Evolutionary conservation across 1,284 basidiomycete genomes (phyloP).

Genomic region (Austroboletus niveus): DNA sequence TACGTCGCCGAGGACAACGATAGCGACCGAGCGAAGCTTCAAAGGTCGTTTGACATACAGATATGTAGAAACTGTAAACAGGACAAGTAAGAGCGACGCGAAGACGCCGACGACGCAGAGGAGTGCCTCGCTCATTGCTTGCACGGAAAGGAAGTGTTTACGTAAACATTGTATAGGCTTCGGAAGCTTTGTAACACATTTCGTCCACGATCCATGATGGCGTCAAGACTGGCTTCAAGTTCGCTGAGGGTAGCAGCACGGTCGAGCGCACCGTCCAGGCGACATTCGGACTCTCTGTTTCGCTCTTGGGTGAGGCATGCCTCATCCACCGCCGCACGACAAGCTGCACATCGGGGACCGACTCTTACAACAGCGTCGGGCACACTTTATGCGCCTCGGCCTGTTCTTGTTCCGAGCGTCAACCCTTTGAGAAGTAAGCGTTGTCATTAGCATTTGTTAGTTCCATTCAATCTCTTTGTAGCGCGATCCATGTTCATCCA

Average conservation of each 20-base stretch:
- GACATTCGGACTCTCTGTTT: conserved; percentile 6
- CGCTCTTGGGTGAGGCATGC: conserved; percentile 26
- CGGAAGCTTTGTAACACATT: background rate
- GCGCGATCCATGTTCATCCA: conserved; percentile 95
- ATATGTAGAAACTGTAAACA: conserved; percentile 21
- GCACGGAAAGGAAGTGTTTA: conserved; percentile 9
- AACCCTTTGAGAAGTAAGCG: conserved; percentile 29
- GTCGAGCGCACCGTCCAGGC: conserved; percentile 1
- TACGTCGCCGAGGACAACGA: conserved; percentile 94
- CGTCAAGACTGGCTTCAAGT: conserved; percentile 14
- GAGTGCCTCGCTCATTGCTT: conserved; percentile 6
- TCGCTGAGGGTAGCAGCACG: conserved; percentile 16
- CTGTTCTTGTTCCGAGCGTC: conserved; percentile 1
- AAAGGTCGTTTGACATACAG: conserved; percentile 35
- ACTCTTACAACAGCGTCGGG: conserved; percentile 39
- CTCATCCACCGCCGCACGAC: conserved; percentile 23
- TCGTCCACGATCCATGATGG: conserved; percentile 18
- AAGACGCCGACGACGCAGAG: conserved; percentile 6
- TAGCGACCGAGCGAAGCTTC: conserved; percentile 67
- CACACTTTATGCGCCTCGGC: conserved; percentile 21
- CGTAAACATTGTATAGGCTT: conserved; percentile 12
- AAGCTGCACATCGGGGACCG: conserved; percentile 33
- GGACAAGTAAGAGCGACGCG: conserved; percentile 7
- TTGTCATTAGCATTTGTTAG: background rate
- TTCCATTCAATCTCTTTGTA: conserved; percentile 29